A percentile compares a stretch with the other conserved stretches of the same genome.
phyloP scores from a whole-genome alignment of 345 rosid species.

The Rhizophora apiculata region DNA sequence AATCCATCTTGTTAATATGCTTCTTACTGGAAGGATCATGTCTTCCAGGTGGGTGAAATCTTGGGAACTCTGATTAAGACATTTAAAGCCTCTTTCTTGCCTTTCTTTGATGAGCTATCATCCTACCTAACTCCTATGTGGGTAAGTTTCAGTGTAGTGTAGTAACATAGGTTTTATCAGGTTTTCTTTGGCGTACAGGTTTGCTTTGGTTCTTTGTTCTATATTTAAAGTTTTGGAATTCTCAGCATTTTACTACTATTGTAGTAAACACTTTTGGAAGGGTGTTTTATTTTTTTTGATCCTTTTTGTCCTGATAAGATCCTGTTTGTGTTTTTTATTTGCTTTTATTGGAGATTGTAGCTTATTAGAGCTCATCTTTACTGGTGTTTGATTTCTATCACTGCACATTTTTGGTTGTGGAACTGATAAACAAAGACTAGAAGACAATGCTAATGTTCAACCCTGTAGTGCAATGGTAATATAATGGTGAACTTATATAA shows the following conservation, averaged over 20 bases:
- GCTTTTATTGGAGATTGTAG: neutral
- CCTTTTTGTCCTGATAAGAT: too few species aligned
- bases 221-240: neutral
- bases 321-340: too few species aligned
- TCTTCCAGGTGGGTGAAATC: conserved; percentile 87
- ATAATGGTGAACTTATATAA: too few species aligned
- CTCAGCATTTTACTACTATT: too few species aligned
- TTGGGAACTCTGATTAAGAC: conserved; percentile 98
- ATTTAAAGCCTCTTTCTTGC: conserved; percentile 86
- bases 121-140: conserved; percentile 98
- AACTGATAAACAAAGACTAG: too few species aligned
- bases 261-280: too few species aligned
- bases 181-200: neutral
- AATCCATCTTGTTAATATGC: neutral
- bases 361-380: neutral
- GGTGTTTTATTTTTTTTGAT: too few species aligned
- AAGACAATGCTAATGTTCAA: too few species aligned
- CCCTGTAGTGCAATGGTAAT: too few species aligned
- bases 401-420: neutral
- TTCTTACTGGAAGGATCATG: conserved; percentile 1
- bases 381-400: neutral
- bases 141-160: conserved; percentile 53
- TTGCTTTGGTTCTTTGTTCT: neutral
- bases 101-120: conserved; percentile 88
- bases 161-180: neutral